Base-by-base conservation (phyloP, 2,329 filamentous ascomycete genomes). In the Aspergillus oerlinghausenensis region DNA sequence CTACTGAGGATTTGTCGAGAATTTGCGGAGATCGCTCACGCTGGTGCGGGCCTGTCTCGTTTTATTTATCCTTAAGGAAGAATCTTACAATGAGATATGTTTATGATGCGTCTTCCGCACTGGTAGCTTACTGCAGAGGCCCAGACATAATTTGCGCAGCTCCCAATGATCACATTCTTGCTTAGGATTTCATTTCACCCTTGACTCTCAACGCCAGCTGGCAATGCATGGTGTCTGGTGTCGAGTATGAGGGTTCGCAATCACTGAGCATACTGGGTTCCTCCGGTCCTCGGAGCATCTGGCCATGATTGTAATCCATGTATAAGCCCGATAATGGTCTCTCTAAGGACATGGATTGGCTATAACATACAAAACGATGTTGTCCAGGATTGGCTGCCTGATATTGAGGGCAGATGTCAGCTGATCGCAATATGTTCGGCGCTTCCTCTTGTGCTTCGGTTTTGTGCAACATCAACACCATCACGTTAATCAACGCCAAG, bases 391-490 rank as follows among this genome's bases (percentile, higher is more conserved):
- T 19, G 42, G 42, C 42, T 45, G 42, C 21, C 42, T 45, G n/a
- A 23, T 23, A 23, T 4, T 21, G 23, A 23, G 51, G 51, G 21
- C 23, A 50, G 23, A 47, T 17, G 52, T 55, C 52, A 55, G 52
- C 52, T 47, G 52, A 55, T 55, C 52, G 48, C 29, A 51, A 21
- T 14, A 19, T 51, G 35, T 25, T 38, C 49, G 19, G 29, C 19
- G 23, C 40, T 26, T 26, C 28, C 32, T 50, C 47, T 38, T 14
- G 35, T 55, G 21, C 47, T 26, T 50, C 42, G 14, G 19, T 11
- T 49, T 40, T 55, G 52, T 55, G 52, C 52, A 50, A 55, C 52
- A 21, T 43, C 32, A 19, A 9, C 17, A 32, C 49, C 52, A 28
- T 23, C 23, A 26, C 8, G 23, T 47, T 21, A 26, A 26, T 6